Evolutionary conservation across 352 stramenopile species (phyloP), one percentile per base, ranked within the genome.

Genomic region (Phytophthora fragariaefolia): DNA sequence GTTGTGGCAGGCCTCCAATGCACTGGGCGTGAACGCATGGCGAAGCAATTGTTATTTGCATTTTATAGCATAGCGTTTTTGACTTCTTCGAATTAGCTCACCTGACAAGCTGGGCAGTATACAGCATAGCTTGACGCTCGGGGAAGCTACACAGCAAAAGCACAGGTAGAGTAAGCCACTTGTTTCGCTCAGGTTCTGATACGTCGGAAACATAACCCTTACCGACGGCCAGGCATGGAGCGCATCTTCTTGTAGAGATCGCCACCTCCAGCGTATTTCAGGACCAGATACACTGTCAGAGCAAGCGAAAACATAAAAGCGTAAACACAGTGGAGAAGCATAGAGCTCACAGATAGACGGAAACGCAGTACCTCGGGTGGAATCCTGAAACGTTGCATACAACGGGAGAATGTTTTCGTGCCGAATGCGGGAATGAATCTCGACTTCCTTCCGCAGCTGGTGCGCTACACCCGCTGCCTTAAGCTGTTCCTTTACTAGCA

Each of bases 391-490:
- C 6, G 81, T 92, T 13, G 84, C 89, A 66, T 95, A 93, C 20
- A 98, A 70, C 12, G 80, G 83, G 30, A 98, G 59, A 36, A 98
- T 97, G 66, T 97, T 90, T 50, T 82, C 70, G 65, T 98, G 90
- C 9, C 83, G 79, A 58, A 98, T 95, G 4, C 87, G 85, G 24
- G 82, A 95, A 59, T 98, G 93, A 60, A 98, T 95, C 61, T 98
- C 91, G 17, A 97, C 89, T 71, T 98, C 93, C 51, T 97, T 92
- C 34, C 79, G 70, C 2, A 98, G 76, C 49, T 96, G 90, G 26
- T 97, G 80, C 7, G 83, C 76, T 1, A 92, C 85, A 26, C 85
- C 85, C 1, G 80, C 74, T 9, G 75, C 65, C 15, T 83, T 85
- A 9, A 97, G 68, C 45, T 93, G 83, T 15, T 91, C 81, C 56